phyloP scores from a whole-genome alignment of 1,284 basidiomycete species.

The Mrakiaceae sp. region DNA sequence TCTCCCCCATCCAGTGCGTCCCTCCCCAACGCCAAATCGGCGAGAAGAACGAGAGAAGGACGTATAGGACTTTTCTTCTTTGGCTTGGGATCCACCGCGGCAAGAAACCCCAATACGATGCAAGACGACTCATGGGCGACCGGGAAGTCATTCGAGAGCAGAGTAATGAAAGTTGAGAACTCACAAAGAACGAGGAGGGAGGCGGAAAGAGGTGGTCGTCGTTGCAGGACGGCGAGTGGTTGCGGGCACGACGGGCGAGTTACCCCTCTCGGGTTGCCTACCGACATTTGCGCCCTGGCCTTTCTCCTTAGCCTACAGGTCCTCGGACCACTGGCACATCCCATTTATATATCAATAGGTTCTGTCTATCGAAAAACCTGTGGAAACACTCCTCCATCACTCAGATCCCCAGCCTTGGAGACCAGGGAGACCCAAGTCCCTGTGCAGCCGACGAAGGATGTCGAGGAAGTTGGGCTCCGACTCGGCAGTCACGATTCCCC shows the following conservation, averaged over 20 bases:
- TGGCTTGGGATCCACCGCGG: not conserved
- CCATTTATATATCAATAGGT: too few species aligned
- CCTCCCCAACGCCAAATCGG: not conserved
- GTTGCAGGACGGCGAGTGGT: not conserved
- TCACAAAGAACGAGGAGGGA: not conserved
- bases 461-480: slow-evolving; percentile 63
- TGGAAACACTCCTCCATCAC: too few species aligned
- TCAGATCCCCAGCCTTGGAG: not conserved
- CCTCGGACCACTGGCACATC: too few species aligned
- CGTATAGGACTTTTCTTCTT: not conserved
- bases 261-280: too few species aligned
- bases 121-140: too few species aligned
- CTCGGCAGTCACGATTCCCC: slow-evolving; percentile 63
- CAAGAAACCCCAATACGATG: too few species aligned
- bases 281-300: too few species aligned
- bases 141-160: too few species aligned
- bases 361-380: too few species aligned
- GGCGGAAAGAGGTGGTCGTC: not conserved
- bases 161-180: not conserved
- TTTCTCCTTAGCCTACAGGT: too few species aligned
- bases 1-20: not conserved
- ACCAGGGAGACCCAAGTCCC: slow-evolving; percentile 40
- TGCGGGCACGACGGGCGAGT: too few species aligned
- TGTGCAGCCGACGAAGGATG: slow-evolving; percentile 59
- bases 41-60: not conserved